Percentiles rank a stretch among this genome's conserved stretches.
Conservation (phyloP, 805 yeast species). For the Nematodospora valgi region DNA sequence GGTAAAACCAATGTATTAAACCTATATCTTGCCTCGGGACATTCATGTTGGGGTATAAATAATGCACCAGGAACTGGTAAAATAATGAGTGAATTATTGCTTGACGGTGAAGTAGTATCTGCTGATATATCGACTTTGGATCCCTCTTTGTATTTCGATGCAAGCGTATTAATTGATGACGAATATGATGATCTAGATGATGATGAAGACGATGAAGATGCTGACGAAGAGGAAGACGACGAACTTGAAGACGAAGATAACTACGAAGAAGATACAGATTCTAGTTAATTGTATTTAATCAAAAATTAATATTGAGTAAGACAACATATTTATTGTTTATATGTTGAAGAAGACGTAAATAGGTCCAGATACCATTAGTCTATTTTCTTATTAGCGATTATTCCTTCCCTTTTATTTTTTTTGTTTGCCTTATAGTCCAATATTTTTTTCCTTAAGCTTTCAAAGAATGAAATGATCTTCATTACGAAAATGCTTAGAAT, state of each 20-base stretch:
- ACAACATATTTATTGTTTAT: neutral
- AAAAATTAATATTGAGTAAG: neutral
- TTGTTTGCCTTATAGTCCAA: conserved; percentile 2
- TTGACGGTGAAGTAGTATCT: conserved; percentile 77
- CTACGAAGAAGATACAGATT: conserved; percentile 1
- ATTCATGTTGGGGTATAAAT: conserved; percentile 98
- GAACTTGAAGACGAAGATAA: conserved; percentile 2
- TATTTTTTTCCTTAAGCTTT: conserved; percentile 4
- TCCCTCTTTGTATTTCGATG: conserved; percentile 86
- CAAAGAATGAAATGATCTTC: conserved; percentile 7
- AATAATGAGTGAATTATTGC: conserved; percentile 77
- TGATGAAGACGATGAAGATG: conserved; percentile 5
- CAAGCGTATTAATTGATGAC: conserved; percentile 40
- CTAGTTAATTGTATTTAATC: neutral
- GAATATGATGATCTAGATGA: conserved; percentile 10
- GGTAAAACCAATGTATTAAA: conserved; percentile 89
- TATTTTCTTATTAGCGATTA: neutral
- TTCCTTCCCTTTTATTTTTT: conserved; percentile 1
- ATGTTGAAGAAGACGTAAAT: too few relatives aligned
- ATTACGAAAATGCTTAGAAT: conserved; percentile 10
- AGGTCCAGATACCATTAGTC: too few relatives aligned
- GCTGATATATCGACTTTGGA: conserved; percentile 82
- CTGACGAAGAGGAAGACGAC: conserved; percentile 4
- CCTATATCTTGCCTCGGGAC: conserved; percentile 83
- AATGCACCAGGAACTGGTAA: conserved; percentile 98